These are phyloP conservation scores for Fusarium sp. DNA, from an alignment of 2,329 filamentous ascomycete species.

Conservation along the genomic window DNA sequence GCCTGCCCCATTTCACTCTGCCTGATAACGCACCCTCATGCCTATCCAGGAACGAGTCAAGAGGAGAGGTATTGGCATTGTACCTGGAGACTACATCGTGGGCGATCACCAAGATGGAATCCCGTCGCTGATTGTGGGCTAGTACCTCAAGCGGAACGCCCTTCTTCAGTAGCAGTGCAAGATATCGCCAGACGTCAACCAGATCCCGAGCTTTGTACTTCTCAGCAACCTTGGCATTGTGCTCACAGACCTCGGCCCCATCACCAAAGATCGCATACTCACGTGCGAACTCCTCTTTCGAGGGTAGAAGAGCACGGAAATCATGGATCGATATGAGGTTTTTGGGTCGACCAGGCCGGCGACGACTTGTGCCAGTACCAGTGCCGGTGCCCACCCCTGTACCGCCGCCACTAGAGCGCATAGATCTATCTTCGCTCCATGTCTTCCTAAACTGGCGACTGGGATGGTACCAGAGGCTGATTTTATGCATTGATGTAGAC, in stretches of 20 bases:
- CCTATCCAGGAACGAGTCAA: conserved; percentile 18
- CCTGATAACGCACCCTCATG: conserved; percentile 57
- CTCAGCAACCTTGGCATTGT: conserved; percentile 83
- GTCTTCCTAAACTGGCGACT: conserved; percentile 64
- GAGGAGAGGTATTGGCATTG: conserved; percentile 26
- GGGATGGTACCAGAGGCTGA: conserved; percentile 67
- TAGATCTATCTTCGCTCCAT: conserved; percentile 66
- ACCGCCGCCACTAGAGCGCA: conserved; percentile 69
- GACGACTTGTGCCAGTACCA: conserved; percentile 63
- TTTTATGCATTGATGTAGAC: conserved; percentile 70
- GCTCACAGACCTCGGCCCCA: conserved; percentile 81
- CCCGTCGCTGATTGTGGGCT: conserved; percentile 62
- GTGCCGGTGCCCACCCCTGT: conserved; percentile 63
- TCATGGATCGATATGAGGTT: conserved; percentile 81
- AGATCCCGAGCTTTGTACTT: conserved; percentile 77
- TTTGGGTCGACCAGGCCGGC: conserved; percentile 63
- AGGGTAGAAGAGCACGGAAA: conserved; percentile 77
- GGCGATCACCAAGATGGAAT: conserved; percentile 76
- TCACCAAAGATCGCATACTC: conserved; percentile 88
- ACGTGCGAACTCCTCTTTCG: conserved; percentile 79
- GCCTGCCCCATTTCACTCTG: conserved; percentile 74
- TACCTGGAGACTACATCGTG: conserved; percentile 64
- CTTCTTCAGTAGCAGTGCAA: conserved; percentile 80
- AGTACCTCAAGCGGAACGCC: conserved; percentile 78
- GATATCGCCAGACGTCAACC: conserved; percentile 85